Evolutionary conservation across 148 eudicot species (phyloP).

Genomic region (Dysphania ambrosioides): DNA sequence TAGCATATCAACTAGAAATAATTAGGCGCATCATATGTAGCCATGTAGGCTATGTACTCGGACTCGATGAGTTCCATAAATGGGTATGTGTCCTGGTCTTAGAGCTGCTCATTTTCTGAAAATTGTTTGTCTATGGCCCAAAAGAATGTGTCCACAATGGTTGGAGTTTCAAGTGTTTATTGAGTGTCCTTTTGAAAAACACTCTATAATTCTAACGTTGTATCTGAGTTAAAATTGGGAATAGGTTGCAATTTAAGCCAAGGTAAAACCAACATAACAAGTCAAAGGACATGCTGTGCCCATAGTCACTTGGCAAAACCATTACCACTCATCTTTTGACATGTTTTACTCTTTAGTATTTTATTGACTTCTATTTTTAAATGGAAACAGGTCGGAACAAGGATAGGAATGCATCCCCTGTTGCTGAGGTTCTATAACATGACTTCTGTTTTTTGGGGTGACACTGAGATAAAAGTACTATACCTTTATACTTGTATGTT

Average conservation of each 20-base stretch:
- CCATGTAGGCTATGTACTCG: too few species aligned
- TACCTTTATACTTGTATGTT: background rate
- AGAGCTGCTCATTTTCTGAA: background rate
- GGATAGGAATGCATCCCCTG: conserved; percentile 7
- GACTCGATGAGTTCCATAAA: background rate
- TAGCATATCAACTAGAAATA: background rate
- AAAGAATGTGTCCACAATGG: too few species aligned
- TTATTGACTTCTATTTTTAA: background rate
- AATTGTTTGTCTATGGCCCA: background rate
- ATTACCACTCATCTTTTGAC: background rate
- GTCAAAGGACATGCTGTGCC: background rate
- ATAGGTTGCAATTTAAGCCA: background rate
- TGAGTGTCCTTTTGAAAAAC: too few species aligned
- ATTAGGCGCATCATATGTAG: background rate
- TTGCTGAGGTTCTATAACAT: conserved; percentile 14
- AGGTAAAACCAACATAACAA: background rate
- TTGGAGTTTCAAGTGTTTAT: too few species aligned
- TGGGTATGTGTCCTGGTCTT: background rate
- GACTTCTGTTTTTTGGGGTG: background rate
- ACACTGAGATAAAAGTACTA: background rate
- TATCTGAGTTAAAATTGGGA: background rate
- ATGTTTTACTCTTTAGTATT: background rate
- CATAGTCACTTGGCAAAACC: background rate
- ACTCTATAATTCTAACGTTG: background rate
- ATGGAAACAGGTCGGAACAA: conserved; percentile 14